Conservation (phyloP, 495 filamentous ascomycete species). For the Xylaria flabelliformis region DNA sequence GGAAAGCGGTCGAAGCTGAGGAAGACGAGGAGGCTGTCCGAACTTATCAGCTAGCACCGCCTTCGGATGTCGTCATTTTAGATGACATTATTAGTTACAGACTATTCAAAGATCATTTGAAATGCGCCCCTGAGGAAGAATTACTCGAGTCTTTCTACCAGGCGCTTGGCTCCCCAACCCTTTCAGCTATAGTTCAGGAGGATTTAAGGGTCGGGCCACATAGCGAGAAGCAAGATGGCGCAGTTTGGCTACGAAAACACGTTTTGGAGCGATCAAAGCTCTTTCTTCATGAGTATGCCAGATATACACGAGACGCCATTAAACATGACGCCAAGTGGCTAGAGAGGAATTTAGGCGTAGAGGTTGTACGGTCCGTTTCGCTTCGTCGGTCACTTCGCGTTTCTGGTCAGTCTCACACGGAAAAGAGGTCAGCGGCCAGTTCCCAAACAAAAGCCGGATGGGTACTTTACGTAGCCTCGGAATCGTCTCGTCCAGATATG, state of each 20-base stretch:
- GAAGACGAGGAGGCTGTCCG: conserved; percentile 73
- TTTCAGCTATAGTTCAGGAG: conserved; percentile 66
- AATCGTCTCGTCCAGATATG: conserved; percentile 66
- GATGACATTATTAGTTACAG: conserved; percentile 88
- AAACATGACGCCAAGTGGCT: conserved; percentile 88
- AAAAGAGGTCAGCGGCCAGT: conserved; percentile 71
- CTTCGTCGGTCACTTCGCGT: conserved; percentile 75
- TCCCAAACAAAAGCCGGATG: conserved; percentile 39
- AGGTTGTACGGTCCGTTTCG: conserved; percentile 74
- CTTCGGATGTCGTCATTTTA: conserved; percentile 75
- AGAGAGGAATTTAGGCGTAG: conserved; percentile 81
- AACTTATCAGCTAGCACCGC: conserved; percentile 74
- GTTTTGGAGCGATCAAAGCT: conserved; percentile 85
- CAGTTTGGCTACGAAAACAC: conserved; percentile 70
- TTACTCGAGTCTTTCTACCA: conserved; percentile 82
- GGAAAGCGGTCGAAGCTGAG: conserved; percentile 64
- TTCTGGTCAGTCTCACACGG: conserved; percentile 66
- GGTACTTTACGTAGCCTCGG: conserved; percentile 59
- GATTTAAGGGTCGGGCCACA: conserved; percentile 61
- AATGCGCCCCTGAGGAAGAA: conserved; percentile 89
- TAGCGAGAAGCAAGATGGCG: conserved; percentile 53
- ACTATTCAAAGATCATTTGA: conserved; percentile 79
- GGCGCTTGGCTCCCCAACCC: conserved; percentile 62
- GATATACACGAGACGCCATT: conserved; percentile 68
- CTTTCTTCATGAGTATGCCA: conserved; percentile 76